Evolutionary conservation across 140 eudicot genomes (phyloP).

Genomic region (Stevia rebaudiana): DNA sequence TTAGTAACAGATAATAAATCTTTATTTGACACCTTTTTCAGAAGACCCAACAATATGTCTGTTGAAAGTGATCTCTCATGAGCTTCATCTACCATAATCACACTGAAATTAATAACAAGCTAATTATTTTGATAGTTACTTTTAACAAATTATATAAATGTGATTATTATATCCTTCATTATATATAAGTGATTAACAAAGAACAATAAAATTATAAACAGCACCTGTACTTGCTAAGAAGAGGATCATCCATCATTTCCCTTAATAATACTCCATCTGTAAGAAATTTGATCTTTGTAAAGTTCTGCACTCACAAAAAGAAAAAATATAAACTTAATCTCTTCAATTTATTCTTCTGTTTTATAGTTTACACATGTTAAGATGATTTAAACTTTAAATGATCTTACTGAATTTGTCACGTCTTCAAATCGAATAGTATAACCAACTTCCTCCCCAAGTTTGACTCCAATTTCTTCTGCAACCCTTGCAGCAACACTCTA

Average conservation of each 20-base stretch:
- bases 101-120: slow-evolving; percentile 40
- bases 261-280: slow-evolving; percentile 95
- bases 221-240: slow-evolving; percentile 85
- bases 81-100: slow-evolving; percentile 98
- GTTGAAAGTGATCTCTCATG: slow-evolving; percentile 94
- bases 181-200: neutral
- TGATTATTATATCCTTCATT: neutral
- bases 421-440: slow-evolving; percentile 93
- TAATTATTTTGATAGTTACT: neutral
- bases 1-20: neutral
- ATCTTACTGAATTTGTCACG: slow-evolving; percentile 60
- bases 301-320: slow-evolving; percentile 54
- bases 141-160: neutral
- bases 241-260: slow-evolving; percentile 99
- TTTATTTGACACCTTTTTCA: slow-evolving; percentile 61
- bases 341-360: neutral
- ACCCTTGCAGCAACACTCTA: slow-evolving; percentile 89
- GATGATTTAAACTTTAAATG: slow-evolving; percentile 7
- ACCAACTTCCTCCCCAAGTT: slow-evolving; percentile 96
- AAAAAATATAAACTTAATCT: neutral
- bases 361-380: neutral
- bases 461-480: slow-evolving; percentile 95
- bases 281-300: slow-evolving; percentile 90
- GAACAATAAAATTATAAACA: slow-evolving; percentile 5
- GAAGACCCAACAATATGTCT: slow-evolving; percentile 82